Percentiles rank a stretch among this genome's conserved stretches.
These are phyloP conservation scores for Ephemerocybe angulata DNA, from an alignment of 768 basidiomycete genomes.

Conservation along the genomic window DNA sequence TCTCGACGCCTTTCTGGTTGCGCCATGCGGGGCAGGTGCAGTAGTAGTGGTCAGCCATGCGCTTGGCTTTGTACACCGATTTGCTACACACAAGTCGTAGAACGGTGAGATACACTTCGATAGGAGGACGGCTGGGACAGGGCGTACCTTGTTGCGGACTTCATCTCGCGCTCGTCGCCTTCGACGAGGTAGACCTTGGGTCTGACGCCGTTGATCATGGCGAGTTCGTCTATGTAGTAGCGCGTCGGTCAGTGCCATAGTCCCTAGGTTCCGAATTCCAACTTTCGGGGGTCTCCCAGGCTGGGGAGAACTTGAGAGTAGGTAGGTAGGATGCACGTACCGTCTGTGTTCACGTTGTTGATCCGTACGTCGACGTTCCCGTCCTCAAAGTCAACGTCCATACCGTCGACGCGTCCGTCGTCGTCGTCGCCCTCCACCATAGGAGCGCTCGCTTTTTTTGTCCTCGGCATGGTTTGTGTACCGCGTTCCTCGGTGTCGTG, in stretches of 20 bases:
- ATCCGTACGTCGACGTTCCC: no score
- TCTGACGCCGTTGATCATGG: slow-evolving; percentile 48
- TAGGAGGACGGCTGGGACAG: background rate
- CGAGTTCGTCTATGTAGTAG: slow-evolving; percentile 41
- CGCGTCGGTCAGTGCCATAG: background rate
- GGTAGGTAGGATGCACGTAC: no score
- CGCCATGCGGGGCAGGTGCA: slow-evolving; percentile 8
- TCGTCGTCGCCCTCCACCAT: no score
- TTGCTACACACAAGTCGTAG: slow-evolving; percentile 23
- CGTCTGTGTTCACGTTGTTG: no score
- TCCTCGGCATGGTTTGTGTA: no score
- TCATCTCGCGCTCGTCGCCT: slow-evolving; percentile 46
- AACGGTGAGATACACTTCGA: background rate
- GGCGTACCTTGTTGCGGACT: slow-evolving; percentile 35
- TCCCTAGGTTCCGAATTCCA: background rate
- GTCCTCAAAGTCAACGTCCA: no score
- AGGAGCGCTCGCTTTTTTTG: no score
- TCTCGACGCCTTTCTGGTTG: slow-evolving; percentile 18
- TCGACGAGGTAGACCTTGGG: slow-evolving; percentile 45
- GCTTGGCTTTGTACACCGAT: slow-evolving; percentile 40
- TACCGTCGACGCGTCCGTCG: no score
- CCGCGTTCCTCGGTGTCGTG: no score
- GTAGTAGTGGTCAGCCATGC: slow-evolving; percentile 40
- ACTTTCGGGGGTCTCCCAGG: no score
- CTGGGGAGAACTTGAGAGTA: no score